Conservation (phyloP, 1,284 basidiomycete species). For the Microbotryomycetes sp. region DNA sequence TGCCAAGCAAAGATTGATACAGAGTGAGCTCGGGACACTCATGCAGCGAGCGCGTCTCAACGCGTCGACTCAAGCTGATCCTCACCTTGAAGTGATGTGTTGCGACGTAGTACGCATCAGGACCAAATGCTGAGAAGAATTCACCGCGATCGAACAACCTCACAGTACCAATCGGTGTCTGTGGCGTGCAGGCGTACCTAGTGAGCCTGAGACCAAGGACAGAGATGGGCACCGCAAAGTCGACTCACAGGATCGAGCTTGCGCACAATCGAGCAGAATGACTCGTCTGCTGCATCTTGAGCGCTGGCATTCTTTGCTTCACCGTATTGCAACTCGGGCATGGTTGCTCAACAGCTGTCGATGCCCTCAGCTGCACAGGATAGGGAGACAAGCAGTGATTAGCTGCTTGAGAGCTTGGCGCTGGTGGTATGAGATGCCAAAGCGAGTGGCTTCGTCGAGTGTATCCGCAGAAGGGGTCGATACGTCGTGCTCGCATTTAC, state of each 20-base stretch:
- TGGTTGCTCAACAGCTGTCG: background rate
- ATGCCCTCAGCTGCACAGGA: too few relatives aligned
- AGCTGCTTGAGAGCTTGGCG: too few relatives aligned
- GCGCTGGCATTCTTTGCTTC: slow-evolving; percentile 2
- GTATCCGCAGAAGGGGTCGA: too few relatives aligned
- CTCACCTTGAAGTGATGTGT: slow-evolving; percentile 52
- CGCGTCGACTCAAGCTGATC: background rate
- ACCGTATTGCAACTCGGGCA: slow-evolving; percentile 6
- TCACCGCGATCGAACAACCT: slow-evolving; percentile 78
- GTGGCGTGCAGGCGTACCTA: background rate
- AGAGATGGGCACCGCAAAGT: too few relatives aligned
- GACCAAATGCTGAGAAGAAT: slow-evolving; percentile 81
- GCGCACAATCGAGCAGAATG: slow-evolving; percentile 14
- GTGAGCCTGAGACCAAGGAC: background rate
- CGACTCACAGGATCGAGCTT: slow-evolving; percentile 20
- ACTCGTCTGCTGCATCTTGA: slow-evolving; percentile 10
- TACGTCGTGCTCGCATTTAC: too few relatives aligned
- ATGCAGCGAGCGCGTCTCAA: background rate
- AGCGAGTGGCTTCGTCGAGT: too few relatives aligned
- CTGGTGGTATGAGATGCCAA: too few relatives aligned
- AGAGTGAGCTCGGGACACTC: background rate
- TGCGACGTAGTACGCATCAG: slow-evolving; percentile 82
- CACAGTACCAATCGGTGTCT: slow-evolving; percentile 54
- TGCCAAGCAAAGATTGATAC: background rate
- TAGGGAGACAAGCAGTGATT: too few relatives aligned